Evolutionary conservation across 305 asterid species (phyloP).

Genomic region (Fraxinus ornus): DNA sequence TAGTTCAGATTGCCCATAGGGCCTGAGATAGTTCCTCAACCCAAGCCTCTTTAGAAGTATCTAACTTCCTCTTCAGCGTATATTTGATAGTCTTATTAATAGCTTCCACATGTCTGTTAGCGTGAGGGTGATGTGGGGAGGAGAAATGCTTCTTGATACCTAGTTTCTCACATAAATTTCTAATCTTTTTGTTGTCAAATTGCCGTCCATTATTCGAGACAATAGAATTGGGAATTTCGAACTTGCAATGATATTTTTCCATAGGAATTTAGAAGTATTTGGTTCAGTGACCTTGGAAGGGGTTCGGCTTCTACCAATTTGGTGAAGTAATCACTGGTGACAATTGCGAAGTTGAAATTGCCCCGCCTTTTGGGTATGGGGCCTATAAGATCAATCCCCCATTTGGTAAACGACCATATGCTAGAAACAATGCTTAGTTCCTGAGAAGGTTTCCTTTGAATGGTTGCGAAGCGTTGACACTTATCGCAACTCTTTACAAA

Average conservation of each 20-base stretch:
- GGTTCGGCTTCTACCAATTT: not conserved
- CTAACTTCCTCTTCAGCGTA: not conserved
- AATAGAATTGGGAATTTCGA: not conserved
- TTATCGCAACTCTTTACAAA: not conserved
- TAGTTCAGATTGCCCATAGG: not conserved
- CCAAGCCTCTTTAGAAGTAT: not conserved
- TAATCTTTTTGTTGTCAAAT: no score
- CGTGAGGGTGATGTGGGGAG: not conserved
- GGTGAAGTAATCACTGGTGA: not conserved
- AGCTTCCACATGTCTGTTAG: not conserved
- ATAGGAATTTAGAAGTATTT: no score
- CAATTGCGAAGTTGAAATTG: no score
- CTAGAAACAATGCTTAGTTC: not conserved
- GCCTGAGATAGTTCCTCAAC: not conserved
- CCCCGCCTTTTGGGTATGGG: not conserved
- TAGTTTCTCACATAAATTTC: no score
- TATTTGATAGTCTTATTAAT: not conserved
- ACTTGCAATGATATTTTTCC: not conserved
- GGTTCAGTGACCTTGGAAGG: no score
- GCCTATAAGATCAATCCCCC: not conserved
- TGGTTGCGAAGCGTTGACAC: not conserved
- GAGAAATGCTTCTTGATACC: not conserved
- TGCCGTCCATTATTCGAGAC: not conserved
- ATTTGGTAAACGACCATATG: not conserved
- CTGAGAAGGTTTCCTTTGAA: not conserved